Evolutionary conservation across 1,284 basidiomycete genomes (phyloP).

Genomic region (Rhodotorula sp.): DNA sequence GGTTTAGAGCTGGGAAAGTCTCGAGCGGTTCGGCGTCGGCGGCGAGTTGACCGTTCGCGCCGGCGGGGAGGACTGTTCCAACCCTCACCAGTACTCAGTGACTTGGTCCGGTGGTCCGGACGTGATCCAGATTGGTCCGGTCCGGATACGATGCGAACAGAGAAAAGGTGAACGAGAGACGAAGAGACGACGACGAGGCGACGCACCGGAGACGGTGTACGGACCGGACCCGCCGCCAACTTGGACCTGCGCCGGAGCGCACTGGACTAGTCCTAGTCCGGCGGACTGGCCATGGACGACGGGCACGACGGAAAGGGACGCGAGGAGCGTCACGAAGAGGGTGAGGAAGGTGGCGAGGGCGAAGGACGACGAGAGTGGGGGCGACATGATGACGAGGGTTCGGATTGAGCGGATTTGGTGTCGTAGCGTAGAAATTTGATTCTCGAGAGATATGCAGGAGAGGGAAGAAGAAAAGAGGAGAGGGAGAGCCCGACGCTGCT

Average conservation of each 20-base stretch:
- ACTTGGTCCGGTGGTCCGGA: too few relatives aligned
- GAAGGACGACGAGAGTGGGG: not conserved
- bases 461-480: not conserved
- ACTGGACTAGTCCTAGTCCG: constrained; percentile 1
- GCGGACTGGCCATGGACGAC: not conserved
- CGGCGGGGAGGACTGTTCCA: not conserved
- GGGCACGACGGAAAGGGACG: too few relatives aligned
- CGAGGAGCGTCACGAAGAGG: not conserved
- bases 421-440: too few relatives aligned
- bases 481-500: too few relatives aligned
- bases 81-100: too few relatives aligned
- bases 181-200: not conserved
- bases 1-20: not conserved
- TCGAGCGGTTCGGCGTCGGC: constrained; percentile 1
- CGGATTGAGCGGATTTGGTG: too few relatives aligned
- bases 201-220: constrained; percentile 14
- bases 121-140: too few relatives aligned
- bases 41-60: not conserved
- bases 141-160: too few relatives aligned
- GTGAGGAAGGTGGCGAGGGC: not conserved
- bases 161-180: too few relatives aligned
- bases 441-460: too few relatives aligned
- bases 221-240: constrained; percentile 11
- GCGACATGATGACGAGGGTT: not conserved
- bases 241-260: constrained; percentile 4